Base-by-base conservation (phyloP, 2,329 filamentous ascomycete species). In the Neoarthrinium moseri region DNA sequence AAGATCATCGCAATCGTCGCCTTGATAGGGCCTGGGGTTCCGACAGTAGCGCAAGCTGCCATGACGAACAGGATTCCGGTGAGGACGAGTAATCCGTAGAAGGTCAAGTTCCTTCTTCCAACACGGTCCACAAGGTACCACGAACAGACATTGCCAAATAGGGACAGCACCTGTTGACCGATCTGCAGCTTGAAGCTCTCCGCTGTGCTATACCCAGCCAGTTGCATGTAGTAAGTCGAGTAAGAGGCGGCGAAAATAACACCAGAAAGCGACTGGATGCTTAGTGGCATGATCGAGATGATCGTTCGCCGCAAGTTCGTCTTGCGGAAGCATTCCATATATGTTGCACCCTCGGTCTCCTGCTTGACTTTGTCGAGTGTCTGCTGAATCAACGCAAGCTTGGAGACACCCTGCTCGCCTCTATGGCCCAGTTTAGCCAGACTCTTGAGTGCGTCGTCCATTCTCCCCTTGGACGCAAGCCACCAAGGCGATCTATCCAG, bases 401-500 rank as follows among this genome's bases (percentile, higher is more conserved):
- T 52, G 26, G 61, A 57, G 5, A 57, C 45, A 12, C 60, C 62
- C 5, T 62, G 49, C 4, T 57, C 54, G n/a, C 52, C 56, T 3
- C 38, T 44, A 15, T 54, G 50, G 6, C 67, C 62, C 4, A 70
- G 60, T 5, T 60, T 51, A 40, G 58, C 58, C 6, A 71, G 61
- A 4, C 63, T 51, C n/a, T 58, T 57, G 10, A 66, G 55, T 1
- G 68, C 69, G 21, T 65, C 54, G 0, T 66, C 63, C 34, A 66
- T 53, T 20, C 59, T 52, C 7, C 59, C 64, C 27, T 63, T 60
- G 22, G 59, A 61, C 6, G 56, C 55, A 2, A 73, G 58, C 63
- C 66, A 74, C 48, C 69, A 63, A 12, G 72, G 70, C 1, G 69
- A 72, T n/a, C n/a, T n/a, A n/a, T n/a, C n/a, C n/a, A n/a, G n/a